Conservation (phyloP, 495 filamentous ascomycete species). For the Penicillium egyptiacum region DNA sequence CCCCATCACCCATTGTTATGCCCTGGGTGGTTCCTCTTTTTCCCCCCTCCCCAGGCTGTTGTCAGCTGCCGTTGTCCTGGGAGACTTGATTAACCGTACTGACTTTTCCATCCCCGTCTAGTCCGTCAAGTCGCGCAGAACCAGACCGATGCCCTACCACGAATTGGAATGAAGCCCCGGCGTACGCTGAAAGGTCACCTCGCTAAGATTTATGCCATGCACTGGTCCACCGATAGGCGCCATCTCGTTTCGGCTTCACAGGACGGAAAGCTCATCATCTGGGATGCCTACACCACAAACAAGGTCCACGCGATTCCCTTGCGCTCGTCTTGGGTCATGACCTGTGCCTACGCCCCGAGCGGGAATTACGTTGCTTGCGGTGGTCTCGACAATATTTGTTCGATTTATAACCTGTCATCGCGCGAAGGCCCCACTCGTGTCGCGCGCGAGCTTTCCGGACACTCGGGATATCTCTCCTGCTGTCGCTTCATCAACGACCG, state of each 20-base stretch:
- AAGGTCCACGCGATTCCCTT: conserved; percentile 99
- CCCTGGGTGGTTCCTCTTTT: background rate
- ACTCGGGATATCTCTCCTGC: conserved; percentile 97
- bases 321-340: conserved; percentile 99
- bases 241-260: conserved; percentile 98
- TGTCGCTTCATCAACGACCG: conserved; percentile 99
- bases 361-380: conserved; percentile 98
- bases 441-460: conserved; percentile 92
- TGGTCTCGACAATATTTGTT: conserved; percentile 99
- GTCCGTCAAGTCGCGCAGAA: conserved; percentile 88
- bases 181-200: conserved; percentile 95
- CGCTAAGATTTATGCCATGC: conserved; percentile 99
- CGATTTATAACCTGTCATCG: conserved; percentile 97
- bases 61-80: background rate
- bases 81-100: background rate
- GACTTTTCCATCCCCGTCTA: conserved; percentile 39
- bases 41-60: background rate
- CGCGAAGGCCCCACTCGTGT: conserved; percentile 95
- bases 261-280: conserved; percentile 99
- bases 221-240: conserved; percentile 98
- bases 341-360: conserved; percentile 97
- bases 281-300: conserved; percentile 99
- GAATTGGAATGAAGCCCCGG: conserved; percentile 93
- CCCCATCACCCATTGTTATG: conserved; percentile 8
- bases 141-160: conserved; percentile 84